A percentile compares a stretch with the other conserved stretches of the same genome.
Evolutionary conservation across 495 filamentous ascomycete species (phyloP).

Genomic region (Aspergillus affinis): DNA sequence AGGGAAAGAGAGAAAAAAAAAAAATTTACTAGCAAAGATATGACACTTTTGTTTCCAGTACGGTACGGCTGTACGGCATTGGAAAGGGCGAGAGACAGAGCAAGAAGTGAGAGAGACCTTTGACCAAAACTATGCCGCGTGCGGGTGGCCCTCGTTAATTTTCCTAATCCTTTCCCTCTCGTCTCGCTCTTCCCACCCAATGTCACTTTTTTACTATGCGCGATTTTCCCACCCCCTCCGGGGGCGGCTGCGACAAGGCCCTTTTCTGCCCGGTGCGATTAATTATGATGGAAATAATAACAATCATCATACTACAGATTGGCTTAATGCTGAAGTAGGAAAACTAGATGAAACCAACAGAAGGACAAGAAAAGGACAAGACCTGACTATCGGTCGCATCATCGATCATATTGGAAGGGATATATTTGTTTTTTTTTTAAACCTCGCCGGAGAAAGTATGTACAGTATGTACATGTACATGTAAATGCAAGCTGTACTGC

Average conservation of each 20-base stretch:
- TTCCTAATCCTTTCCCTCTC: conserved; percentile 15
- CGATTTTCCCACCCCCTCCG: conserved; percentile 23
- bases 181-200: not conserved
- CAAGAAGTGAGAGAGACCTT: not conserved
- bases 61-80: not conserved
- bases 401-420: conserved; percentile 4
- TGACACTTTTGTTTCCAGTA: not conserved
- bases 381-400: conserved; percentile 17
- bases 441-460: conserved; percentile 1
- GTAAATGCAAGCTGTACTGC: not conserved
- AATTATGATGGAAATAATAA: conserved; percentile 10
- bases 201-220: conserved; percentile 20
- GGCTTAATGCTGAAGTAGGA: not conserved
- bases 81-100: not conserved
- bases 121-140: conserved; percentile 16
- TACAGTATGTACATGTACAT: not conserved
- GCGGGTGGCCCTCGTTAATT: conserved; percentile 30
- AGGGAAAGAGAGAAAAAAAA: not conserved
- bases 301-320: conserved; percentile 8
- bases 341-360: conserved; percentile 9
- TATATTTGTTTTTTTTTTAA: not conserved
- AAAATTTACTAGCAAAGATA: not conserved
- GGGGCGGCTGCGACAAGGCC: conserved; percentile 7
- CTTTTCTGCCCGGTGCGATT: not conserved
- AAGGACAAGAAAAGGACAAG: conserved; percentile 20